Percentiles rank a stretch among this genome's conserved stretches.
phyloP scores from a whole-genome alignment of 441 rosid species.

The Corymbia citriodora region DNA sequence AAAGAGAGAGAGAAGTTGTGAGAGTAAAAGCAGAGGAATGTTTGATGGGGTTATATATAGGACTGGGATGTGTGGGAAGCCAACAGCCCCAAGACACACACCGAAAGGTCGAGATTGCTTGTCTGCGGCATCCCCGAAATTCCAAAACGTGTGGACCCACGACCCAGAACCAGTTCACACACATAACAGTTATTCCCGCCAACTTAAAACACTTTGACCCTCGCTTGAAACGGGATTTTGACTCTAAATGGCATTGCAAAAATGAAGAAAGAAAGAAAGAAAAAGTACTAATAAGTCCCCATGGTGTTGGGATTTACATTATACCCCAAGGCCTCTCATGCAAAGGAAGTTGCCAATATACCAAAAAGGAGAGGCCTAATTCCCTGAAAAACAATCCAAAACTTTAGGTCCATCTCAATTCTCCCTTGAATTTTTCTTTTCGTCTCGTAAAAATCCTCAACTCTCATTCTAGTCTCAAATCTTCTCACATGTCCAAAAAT shows the following conservation, averaged over 20 bases:
- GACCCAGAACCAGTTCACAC: constrained; percentile 6
- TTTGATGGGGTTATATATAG: neutral
- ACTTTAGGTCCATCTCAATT: neutral
- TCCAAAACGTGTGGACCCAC: neutral
- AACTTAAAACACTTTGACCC: neutral
- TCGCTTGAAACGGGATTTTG: neutral
- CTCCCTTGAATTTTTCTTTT: too few relatives aligned
- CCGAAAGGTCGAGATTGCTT: constrained; percentile 14
- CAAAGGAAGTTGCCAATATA: neutral
- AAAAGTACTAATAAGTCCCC: neutral
- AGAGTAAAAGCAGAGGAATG: constrained; percentile 4
- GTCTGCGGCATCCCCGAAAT: constrained; percentile 9
- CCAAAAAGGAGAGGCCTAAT: neutral
- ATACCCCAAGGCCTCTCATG: neutral
- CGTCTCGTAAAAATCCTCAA: too few relatives aligned
- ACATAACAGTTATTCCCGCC: neutral
- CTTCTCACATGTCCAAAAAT: too few relatives aligned
- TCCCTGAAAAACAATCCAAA: neutral
- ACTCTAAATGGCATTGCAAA: neutral
- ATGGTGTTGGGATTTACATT: neutral
- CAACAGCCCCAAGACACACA: neutral
- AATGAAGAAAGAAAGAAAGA: neutral
- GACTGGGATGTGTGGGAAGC: neutral
- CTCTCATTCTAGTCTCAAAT: too few relatives aligned
- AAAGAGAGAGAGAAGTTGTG: neutral